Evolutionary conservation across 202 grass and related monocot genomes (phyloP).

Genomic region (Setaria italica): DNA sequence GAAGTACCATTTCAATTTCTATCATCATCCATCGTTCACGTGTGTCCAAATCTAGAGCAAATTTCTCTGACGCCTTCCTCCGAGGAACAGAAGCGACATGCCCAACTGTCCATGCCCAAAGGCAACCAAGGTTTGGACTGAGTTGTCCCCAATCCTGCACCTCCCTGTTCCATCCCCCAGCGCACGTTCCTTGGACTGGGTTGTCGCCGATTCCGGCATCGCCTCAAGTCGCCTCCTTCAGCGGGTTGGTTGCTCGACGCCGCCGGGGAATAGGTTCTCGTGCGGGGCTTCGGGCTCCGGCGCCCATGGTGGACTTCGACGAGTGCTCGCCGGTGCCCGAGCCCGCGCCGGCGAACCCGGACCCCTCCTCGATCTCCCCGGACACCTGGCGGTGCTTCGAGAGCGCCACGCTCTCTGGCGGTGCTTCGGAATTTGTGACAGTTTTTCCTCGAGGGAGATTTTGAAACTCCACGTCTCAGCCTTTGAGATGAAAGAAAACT

Average conservation of each 20-base stretch:
- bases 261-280: background rate
- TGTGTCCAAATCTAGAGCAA: too few relatives aligned
- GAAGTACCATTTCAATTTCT: too few relatives aligned
- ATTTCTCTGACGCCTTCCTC: too few relatives aligned
- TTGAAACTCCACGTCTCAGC: background rate
- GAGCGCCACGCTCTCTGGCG: conserved; percentile 47
- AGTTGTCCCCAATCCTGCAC: background rate
- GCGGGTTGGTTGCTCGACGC: background rate
- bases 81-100: too few relatives aligned
- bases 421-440: background rate
- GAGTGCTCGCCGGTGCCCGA: conserved; percentile 39
- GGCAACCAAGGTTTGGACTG: too few relatives aligned
- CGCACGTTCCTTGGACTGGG: background rate
- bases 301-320: conserved; percentile 72
- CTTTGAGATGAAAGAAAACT: background rate
- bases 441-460: background rate
- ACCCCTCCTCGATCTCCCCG: conserved; percentile 56
- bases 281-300: conserved; percentile 18
- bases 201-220: background rate
- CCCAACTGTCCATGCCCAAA: too few relatives aligned
- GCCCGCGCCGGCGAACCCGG: conserved; percentile 48
- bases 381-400: conserved; percentile 62
- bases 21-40: too few relatives aligned
- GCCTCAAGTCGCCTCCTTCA: background rate
- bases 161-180: conserved; percentile 10